Conservation (phyloP, 225 moss, liverwort and hornwort genomes). For the Sphagnum tenellum region DNA sequence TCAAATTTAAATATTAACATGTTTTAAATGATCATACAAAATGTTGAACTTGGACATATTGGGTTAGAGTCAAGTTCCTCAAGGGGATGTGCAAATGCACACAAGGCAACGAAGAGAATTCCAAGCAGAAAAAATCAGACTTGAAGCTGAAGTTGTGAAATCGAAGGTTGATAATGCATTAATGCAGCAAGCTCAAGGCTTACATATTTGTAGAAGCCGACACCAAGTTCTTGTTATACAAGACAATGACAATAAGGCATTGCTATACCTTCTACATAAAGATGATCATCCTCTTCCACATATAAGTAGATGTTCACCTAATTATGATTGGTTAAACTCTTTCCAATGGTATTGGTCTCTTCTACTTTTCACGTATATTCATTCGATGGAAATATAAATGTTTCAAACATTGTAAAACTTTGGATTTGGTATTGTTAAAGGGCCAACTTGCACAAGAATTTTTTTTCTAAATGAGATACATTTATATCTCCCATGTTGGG, state of each 20-base stretch:
- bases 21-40: too few relatives aligned
- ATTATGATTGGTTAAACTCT: too few relatives aligned
- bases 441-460: too few relatives aligned
- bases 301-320: conserved; percentile 7
- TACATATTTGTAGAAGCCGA: conserved; percentile 37
- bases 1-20: too few relatives aligned
- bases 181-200: conserved; percentile 23
- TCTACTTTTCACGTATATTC: not conserved
- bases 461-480: too few relatives aligned
- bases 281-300: conserved; percentile 3
- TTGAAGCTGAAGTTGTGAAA: conserved; percentile 24
- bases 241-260: conserved; percentile 45
- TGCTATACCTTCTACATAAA: not conserved
- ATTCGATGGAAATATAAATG: too few relatives aligned
- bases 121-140: conserved; percentile 28
- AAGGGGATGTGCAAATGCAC: conserved; percentile 45
- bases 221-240: conserved; percentile 44
- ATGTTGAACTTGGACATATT: too few relatives aligned
- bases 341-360: not conserved
- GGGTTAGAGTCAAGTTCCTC: conserved; percentile 45
- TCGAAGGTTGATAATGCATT: conserved; percentile 43
- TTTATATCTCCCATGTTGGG: too few relatives aligned
- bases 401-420: too few relatives aligned
- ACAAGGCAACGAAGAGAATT: conserved; percentile 36
- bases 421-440: not conserved